These are phyloP conservation scores for Pneumocystis jirovecii DNA, from an alignment of 1,139 yeast genomes.

Conservation along the genomic window DNA sequence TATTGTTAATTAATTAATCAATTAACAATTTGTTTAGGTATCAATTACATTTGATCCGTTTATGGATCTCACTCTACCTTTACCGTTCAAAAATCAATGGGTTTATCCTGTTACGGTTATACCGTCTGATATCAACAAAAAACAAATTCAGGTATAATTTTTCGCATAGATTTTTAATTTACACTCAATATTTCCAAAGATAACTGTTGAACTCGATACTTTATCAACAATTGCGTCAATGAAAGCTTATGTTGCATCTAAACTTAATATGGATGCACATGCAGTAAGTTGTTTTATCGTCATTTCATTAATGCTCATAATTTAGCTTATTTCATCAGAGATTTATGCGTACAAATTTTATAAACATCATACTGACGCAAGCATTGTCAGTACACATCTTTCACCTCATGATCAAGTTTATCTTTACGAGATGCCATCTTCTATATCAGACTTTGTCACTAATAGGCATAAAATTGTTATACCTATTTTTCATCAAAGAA, in stretches of 20 bases:
- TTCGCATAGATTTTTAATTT: neutral
- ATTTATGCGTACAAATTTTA: conserved; percentile 56
- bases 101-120: conserved; percentile 47
- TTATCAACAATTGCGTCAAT: conserved; percentile 53
- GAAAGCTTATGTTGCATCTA: conserved; percentile 42
- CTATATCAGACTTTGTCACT: conserved; percentile 16
- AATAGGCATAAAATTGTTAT: conserved; percentile 3
- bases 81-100: conserved; percentile 73
- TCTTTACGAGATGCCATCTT: conserved; percentile 48
- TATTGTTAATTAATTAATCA: neutral
- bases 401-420: conserved; percentile 44
- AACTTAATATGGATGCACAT: conserved; percentile 31
- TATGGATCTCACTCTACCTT: conserved; percentile 75
- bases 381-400: conserved; percentile 54
- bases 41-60: conserved; percentile 59
- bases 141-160: conserved; percentile 21
- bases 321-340: conserved; percentile 45
- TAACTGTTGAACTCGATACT: conserved; percentile 49
- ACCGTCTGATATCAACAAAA: conserved; percentile 34
- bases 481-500: conserved; percentile 12
- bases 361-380: conserved; percentile 50
- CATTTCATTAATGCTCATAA: conserved; percentile 18
- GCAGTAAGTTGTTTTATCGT: conserved; percentile 6
- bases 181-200: neutral
- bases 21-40: neutral